Conservation (phyloP, 2,329 filamentous ascomycete species). For the Neofusicoccum laricinum region DNA sequence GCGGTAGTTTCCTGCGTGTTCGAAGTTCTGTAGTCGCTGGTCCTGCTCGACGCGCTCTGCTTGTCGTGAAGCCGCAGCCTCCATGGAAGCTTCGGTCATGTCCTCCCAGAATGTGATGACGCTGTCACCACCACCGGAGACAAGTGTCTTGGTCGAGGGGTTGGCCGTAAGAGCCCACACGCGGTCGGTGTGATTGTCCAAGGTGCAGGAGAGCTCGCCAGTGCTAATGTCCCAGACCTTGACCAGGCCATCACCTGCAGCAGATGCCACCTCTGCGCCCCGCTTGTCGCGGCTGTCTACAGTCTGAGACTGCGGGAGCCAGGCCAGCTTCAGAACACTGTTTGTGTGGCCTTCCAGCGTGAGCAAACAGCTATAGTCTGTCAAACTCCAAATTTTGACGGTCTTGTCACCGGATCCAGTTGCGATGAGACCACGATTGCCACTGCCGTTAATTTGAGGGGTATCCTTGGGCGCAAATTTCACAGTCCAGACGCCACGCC, state of each 20-base stretch:
- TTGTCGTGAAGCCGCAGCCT: slow-evolving; percentile 69
- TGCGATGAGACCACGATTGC: slow-evolving; percentile 74
- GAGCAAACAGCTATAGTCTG: slow-evolving; percentile 86
- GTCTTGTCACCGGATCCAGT: slow-evolving; percentile 97
- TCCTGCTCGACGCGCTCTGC: slow-evolving; percentile 87
- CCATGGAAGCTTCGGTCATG: slow-evolving; percentile 77
- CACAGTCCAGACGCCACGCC: slow-evolving; percentile 93
- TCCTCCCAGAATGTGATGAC: slow-evolving; percentile 96
- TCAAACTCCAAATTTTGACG: slow-evolving; percentile 88
- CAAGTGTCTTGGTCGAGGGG: slow-evolving; percentile 61
- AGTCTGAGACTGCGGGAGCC: slow-evolving; percentile 60
- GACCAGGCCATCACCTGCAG: slow-evolving; percentile 89
- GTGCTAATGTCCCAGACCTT: slow-evolving; percentile 92
- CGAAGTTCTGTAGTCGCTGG: slow-evolving; percentile 90
- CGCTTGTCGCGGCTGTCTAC: slow-evolving; percentile 48
- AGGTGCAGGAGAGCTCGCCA: slow-evolving; percentile 80
- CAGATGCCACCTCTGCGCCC: slow-evolving; percentile 73
- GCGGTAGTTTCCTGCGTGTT: slow-evolving; percentile 81
- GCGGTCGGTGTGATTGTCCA: slow-evolving; percentile 95
- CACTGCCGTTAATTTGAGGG: slow-evolving; percentile 56
- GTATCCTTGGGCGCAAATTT: slow-evolving; percentile 80
- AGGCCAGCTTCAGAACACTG: slow-evolving; percentile 88
- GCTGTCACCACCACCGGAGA: slow-evolving; percentile 89
- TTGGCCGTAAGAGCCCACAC: slow-evolving; percentile 86
- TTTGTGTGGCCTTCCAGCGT: slow-evolving; percentile 97